Evolutionary conservation across 192 early-diverging fungal species (phyloP).

Genomic region (Mortierella antarctica): DNA sequence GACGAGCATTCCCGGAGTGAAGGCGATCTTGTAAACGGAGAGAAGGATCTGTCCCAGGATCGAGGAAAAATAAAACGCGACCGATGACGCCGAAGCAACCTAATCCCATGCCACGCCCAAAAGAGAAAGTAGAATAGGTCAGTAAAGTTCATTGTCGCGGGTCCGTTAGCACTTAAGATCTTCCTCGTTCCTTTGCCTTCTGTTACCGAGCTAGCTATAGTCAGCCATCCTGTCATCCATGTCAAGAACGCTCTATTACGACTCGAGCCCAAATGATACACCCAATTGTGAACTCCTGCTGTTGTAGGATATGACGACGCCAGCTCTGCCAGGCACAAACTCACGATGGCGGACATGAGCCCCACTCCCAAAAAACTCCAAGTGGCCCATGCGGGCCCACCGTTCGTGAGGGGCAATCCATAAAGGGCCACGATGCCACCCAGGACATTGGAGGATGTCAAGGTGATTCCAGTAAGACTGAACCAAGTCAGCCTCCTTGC

Average conservation of each 20-base stretch:
- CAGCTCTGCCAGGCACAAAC: slow-evolving; percentile 35
- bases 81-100: slow-evolving; percentile 21
- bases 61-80: slow-evolving; percentile 42
- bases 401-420: slow-evolving; percentile 29
- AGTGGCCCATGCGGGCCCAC: slow-evolving; percentile 40
- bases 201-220: slow-evolving; percentile 35
- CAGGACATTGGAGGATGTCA: slow-evolving; percentile 31
- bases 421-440: slow-evolving; percentile 34
- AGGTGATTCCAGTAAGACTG: slow-evolving; percentile 11
- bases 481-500: slow-evolving; percentile 23
- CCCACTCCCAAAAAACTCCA: slow-evolving; percentile 39
- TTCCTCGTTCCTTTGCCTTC: too few relatives aligned
- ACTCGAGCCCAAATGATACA: slow-evolving; percentile 21
- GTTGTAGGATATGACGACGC: slow-evolving; percentile 39
- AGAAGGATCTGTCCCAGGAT: slow-evolving; percentile 22
- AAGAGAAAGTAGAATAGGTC: background rate
- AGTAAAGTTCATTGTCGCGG: background rate
- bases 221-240: slow-evolving; percentile 44
- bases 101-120: background rate
- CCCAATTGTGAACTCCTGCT: slow-evolving; percentile 44
- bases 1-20: slow-evolving; percentile 33
- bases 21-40: slow-evolving; percentile 8
- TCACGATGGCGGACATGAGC: slow-evolving; percentile 34
- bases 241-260: slow-evolving; percentile 20
- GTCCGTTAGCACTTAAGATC: slow-evolving; percentile 3